Conservation (phyloP, 2,329 filamentous ascomycete species). For the Teratosphaeria viscida region DNA sequence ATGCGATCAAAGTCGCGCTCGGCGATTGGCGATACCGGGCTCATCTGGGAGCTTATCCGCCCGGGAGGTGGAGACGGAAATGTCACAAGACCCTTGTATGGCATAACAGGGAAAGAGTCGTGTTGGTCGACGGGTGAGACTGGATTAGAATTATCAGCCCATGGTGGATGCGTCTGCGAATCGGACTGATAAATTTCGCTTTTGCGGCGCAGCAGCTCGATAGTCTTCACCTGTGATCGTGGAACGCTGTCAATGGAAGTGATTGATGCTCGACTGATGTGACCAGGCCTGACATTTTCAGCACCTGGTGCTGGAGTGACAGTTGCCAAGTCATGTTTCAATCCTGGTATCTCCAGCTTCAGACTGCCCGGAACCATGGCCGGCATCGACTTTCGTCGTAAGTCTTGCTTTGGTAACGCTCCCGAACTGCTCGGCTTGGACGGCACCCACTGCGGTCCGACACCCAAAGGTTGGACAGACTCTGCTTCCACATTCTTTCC, state of each 20-base stretch:
- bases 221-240: constrained; percentile 21
- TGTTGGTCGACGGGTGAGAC: constrained; percentile 1
- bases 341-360: constrained; percentile 4
- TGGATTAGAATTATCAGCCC: neutral
- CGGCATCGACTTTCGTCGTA: neutral
- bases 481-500: neutral
- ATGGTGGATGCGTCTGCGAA: neutral
- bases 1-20: neutral
- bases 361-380: neutral
- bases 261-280: constrained; percentile 23
- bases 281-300: neutral
- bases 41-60: neutral
- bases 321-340: neutral
- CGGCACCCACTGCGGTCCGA: neutral
- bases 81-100: constrained; percentile 6
- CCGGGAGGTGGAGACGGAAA: constrained; percentile 7
- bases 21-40: constrained; percentile 4
- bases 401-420: neutral
- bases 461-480: neutral
- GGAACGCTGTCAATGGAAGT: constrained; percentile 24
- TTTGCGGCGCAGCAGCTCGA: constrained; percentile 15
- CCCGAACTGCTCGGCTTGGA: neutral
- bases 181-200: neutral
- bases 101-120: constrained; percentile 1
- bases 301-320: neutral